Base-by-base conservation (phyloP, 2,329 filamentous ascomycete genomes). In the Venturia asperata region DNA sequence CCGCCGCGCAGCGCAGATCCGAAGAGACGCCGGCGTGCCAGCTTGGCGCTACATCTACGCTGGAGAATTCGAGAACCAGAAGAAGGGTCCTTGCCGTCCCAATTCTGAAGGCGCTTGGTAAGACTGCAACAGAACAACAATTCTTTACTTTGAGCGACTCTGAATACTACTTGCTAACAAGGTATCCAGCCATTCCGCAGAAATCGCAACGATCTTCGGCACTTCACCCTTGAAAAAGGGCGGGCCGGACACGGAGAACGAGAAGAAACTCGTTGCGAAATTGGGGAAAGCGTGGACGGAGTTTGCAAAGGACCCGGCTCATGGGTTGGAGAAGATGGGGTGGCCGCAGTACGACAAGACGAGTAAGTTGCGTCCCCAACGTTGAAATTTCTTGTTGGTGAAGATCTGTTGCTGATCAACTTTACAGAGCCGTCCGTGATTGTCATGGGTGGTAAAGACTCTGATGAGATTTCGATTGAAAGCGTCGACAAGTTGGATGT, bases 31-130 rank as follows among this genome's bases (percentile, higher is more conserved):
- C 1, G 69, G 70, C 0, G 70, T 71, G 19, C 74, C 76, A 1
- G 75, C 73, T 0, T 78, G 75, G 75, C 68, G 76, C 61, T 78
- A 78, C 62, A 70, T 73, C 17, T 78, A 74, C 61, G 72, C 75
- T 47, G 76, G 75, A 13, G 70, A 72, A 10, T 78, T 76, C 62
- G 73, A 74, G 6, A 72, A 77, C 49, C 69, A 73, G 9, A 67
- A 67, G 11, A 66, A 74, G 21, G 69, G 67, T 5, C 69, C 73
- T 1, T 69, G 68, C 9, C 68, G 70, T n/a, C 67, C 71, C n/a
- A 70, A 69, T 45, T 75, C 55, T 11, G 24, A 63, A 37, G 64
- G 75, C 1, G 71, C 76, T 5, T 78, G 70, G 67, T 34, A 34
- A 34, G 30, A 34, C 30, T n/a, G n/a, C n/a, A n/a, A n/a, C n/a